Conservation (phyloP, 495 filamentous ascomycete species). For the Penicillium robsamsonii region DNA sequence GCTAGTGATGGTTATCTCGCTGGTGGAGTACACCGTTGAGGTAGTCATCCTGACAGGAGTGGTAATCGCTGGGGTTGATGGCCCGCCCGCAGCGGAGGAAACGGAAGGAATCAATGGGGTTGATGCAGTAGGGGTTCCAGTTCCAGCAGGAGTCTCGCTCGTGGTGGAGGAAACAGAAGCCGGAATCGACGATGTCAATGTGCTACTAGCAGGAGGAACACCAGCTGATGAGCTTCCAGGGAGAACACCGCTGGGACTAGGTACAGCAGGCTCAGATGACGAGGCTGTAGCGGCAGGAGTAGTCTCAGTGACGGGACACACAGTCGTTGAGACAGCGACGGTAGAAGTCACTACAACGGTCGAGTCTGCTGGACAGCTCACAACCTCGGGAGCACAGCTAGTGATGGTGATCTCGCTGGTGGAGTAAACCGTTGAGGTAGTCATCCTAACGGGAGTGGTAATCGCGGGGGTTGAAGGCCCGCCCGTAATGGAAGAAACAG, state of each 20-base stretch:
- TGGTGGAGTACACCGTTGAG: constrained; percentile 60
- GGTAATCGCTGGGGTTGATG: constrained; percentile 9
- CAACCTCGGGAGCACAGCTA: constrained; percentile 56
- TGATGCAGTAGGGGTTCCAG: too few relatives aligned
- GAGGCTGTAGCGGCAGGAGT: constrained; percentile 16
- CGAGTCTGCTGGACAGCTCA: constrained; percentile 55
- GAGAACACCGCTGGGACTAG: not conserved
- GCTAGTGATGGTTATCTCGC: constrained; percentile 55
- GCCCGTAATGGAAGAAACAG: constrained; percentile 9
- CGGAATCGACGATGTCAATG: not conserved
- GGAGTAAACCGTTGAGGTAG: constrained; percentile 58
- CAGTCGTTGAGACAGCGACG: constrained; percentile 58
- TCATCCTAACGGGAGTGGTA: constrained; percentile 32
- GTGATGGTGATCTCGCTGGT: constrained; percentile 59
- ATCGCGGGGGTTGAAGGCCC: constrained; percentile 2
- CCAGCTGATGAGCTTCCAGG: not conserved
- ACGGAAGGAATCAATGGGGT: not conserved
- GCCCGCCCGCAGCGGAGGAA: not conserved
- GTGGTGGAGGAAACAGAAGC: not conserved
- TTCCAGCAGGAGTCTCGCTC: too few relatives aligned
- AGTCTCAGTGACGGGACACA: constrained; percentile 52
- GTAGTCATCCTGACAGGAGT: constrained; percentile 42
- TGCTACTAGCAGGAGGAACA: not conserved
- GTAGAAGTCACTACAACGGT: constrained; percentile 54
- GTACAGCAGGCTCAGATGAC: constrained; percentile 4